Percentiles rank a stretch among this genome's conserved stretches.
Conservation (phyloP, 306 rosid genomes). For the Spatholobus suberectus region DNA sequence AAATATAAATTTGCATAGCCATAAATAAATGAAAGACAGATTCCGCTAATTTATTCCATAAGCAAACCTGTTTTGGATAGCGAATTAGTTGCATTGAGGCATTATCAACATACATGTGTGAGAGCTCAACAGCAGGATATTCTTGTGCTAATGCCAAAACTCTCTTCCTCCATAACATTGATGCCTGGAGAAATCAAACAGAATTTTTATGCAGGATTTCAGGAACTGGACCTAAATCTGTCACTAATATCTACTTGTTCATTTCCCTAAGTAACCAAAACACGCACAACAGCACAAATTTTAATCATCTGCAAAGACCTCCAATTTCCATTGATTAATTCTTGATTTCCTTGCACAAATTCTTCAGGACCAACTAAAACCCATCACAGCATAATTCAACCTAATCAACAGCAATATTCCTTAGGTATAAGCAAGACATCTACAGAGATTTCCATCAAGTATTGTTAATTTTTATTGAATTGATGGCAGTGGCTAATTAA, state of each 20-base stretch:
- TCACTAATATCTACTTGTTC: conserved; percentile 11
- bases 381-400: conserved; percentile 9
- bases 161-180: conserved; percentile 91
- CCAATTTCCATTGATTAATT: background rate
- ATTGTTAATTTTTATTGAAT: background rate
- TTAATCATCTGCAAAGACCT: background rate
- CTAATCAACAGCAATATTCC: background rate
- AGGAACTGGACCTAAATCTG: conserved; percentile 19
- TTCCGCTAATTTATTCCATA: conserved; percentile 15
- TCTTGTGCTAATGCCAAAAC: conserved; percentile 67
- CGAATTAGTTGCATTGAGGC: conserved; percentile 96
- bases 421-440: conserved; percentile 11
- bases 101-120: conserved; percentile 97
- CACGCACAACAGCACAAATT: too few species aligned
- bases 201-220: background rate
- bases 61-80: conserved; percentile 87
- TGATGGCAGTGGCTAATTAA: background rate
- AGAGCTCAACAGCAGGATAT: conserved; percentile 90
- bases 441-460: background rate
- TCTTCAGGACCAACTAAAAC: background rate
- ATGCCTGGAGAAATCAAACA: conserved; percentile 63
- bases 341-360: background rate
- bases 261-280: conserved; percentile 19
- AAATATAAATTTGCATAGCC: conserved; percentile 17
- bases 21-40: conserved; percentile 35